Base-by-base conservation (phyloP, 345 rosid species). In the Pistacia atlantica region DNA sequence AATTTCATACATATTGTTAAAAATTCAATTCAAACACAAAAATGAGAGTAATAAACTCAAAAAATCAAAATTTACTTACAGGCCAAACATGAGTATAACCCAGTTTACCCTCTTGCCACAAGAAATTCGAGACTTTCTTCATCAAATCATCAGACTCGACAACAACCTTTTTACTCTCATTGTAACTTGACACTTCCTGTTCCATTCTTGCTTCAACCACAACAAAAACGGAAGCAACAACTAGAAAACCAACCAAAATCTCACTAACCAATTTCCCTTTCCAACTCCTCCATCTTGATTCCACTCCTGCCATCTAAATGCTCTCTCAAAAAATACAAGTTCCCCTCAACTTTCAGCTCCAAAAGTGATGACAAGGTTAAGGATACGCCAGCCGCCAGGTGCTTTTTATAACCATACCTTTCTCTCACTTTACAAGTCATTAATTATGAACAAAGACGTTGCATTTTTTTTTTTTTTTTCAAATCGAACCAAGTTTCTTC, bases 71-170 rank as follows among this genome's bases (percentile, higher is more conserved):
- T 25, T 31, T 57, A 69, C 81, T 79, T 65, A 83, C 85, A 0
- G 85, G 85, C 85, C 85, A 83, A 6, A 66, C 64, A 80, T 80
- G 86, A 48, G 72, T 22, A 65, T 80, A 78, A n/a, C 63, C 80
- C 22, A 62, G 22, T 55, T 45, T 52, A 8, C 8, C 74, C 13
- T 62, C 77, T 11, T 37, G 52, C 69, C 75, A 73, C 18, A 74
- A 62, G 56, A 68, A 74, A 35, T 49, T 81, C 31, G 57, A 35
- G 13, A 64, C 69, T 58, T 70, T 71, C 68, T 57, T 31, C n/a
- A 48, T 22, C 42, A 16, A 73, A 46, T 59, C 25, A 35, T 54
- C 25, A 52, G 55, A 31, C 46, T 78, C 71, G 25, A 22, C 25
- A 48, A 58, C 71, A 56, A 38, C 25, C 64, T 65, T 73, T 16